phyloP scores from a whole-genome alignment of 768 basidiomycete species.

The Dacryopinax spathularia region DNA sequence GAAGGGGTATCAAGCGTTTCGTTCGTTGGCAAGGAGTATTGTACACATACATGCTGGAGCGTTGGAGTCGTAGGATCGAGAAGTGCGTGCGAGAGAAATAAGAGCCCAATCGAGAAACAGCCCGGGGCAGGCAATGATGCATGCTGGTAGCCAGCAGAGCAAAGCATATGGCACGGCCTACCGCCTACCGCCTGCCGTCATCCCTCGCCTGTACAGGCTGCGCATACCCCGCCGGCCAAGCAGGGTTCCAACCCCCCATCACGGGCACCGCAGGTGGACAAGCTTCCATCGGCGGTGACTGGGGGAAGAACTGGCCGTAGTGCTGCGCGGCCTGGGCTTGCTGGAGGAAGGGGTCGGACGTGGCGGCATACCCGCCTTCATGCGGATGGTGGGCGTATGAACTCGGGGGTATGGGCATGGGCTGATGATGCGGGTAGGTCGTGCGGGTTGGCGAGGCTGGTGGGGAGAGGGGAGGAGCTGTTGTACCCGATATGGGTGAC shows the following conservation, averaged over 20 bases:
- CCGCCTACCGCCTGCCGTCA: background rate
- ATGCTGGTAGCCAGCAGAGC: background rate
- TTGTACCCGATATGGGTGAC: background rate
- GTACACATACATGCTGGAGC: too few relatives aligned
- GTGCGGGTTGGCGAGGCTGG: background rate
- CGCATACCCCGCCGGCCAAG: background rate
- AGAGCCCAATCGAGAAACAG: background rate
- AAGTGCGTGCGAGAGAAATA: background rate
- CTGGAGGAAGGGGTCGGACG: background rate
- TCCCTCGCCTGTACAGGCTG: conserved; percentile 1
- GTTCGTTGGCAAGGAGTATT: too few relatives aligned
- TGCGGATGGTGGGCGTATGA: background rate
- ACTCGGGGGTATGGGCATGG: background rate
- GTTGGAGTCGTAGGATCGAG: background rate
- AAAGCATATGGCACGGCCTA: too few relatives aligned
- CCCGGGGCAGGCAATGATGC: background rate
- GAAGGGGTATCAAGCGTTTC: too few relatives aligned
- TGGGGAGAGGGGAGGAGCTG: background rate
- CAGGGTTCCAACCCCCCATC: background rate
- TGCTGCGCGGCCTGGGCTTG: background rate
- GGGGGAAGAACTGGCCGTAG: background rate
- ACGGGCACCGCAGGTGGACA: background rate
- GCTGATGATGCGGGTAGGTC: background rate
- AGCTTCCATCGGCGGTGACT: background rate
- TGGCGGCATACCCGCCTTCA: background rate